These are phyloP conservation scores for Cruciata laevipes DNA, from an alignment of 257 asterid genomes.

Conservation along the genomic window DNA sequence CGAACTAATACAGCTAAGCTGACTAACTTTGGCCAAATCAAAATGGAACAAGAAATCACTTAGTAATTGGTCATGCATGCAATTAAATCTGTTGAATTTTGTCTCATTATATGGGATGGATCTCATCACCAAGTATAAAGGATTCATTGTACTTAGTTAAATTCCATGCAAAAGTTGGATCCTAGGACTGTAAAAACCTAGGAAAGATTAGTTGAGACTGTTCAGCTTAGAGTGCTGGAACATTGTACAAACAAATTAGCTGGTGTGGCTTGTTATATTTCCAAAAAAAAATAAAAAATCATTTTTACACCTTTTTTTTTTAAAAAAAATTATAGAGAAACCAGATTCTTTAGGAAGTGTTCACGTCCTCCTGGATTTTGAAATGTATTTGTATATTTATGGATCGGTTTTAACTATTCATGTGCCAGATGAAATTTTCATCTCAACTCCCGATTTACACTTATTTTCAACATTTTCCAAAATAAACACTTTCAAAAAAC, in stretches of 20 bases:
- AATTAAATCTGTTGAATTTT: background rate
- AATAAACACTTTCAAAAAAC: too few relatives aligned
- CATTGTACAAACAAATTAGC: background rate
- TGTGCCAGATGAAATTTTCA: too few relatives aligned
- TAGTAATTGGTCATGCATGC: background rate
- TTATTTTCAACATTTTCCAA: too few relatives aligned
- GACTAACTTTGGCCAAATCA: constrained; percentile 6
- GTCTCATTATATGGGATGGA: background rate
- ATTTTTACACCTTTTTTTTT: background rate
- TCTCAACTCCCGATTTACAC: too few relatives aligned
- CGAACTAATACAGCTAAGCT: background rate
- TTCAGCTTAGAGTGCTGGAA: background rate
- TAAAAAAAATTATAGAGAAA: too few relatives aligned
- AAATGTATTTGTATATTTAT: too few relatives aligned
- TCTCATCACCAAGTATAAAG: background rate
- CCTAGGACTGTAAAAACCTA: constrained; percentile 16
- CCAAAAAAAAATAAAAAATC: too few relatives aligned
- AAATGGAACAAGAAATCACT: background rate
- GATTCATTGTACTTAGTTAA: background rate
- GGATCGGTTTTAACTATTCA: too few relatives aligned
- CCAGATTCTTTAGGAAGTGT: too few relatives aligned
- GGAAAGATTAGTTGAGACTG: constrained; percentile 19
- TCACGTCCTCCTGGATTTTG: too few relatives aligned
- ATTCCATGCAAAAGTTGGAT: constrained; percentile 5
- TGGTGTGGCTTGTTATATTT: background rate